phyloP scores from a whole-genome alignment of 208 protist species.

The Angomonas ambiguus region DNA sequence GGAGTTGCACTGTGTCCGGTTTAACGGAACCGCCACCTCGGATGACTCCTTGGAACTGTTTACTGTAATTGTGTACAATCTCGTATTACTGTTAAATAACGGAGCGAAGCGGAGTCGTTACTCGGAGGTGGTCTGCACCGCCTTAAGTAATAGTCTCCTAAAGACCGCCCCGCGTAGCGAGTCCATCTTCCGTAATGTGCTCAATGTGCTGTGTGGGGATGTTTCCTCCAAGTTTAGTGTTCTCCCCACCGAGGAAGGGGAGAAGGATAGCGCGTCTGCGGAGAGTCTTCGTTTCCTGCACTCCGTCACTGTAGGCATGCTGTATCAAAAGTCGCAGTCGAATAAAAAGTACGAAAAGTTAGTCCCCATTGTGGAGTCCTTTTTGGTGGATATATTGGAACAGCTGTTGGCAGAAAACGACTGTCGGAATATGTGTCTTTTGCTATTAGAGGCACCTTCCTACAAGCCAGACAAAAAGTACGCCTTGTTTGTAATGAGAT shows the following conservation, averaged over 20 bases:
- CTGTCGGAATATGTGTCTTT: not conserved
- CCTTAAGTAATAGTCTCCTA: slow-evolving; percentile 37
- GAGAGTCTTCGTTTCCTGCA: slow-evolving; percentile 35
- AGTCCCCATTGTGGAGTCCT: slow-evolving; percentile 5
- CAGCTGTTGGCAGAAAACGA: slow-evolving; percentile 2
- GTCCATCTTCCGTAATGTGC: slow-evolving; percentile 37
- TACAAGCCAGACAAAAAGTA: slow-evolving; percentile 8
- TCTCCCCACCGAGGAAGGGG: slow-evolving; percentile 17
- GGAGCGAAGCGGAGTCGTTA: slow-evolving; percentile 39
- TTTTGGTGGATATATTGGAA: slow-evolving; percentile 13
- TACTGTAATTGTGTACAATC: slow-evolving; percentile 49
- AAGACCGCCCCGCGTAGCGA: slow-evolving; percentile 42
- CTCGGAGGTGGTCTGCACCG: slow-evolving; percentile 14
- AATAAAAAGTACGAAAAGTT: slow-evolving; percentile 8
- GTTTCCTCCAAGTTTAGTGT: slow-evolving; percentile 26
- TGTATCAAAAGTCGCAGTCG: slow-evolving; percentile 18
- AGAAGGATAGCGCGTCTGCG: slow-evolving; percentile 7
- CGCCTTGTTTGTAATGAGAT: not conserved
- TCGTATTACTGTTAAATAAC: slow-evolving; percentile 25
- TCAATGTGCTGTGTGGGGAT: slow-evolving; percentile 32
- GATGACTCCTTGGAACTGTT: slow-evolving; percentile 67
- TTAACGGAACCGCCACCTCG: slow-evolving; percentile 23
- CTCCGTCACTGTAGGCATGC: slow-evolving; percentile 30
- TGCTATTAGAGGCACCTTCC: not conserved
- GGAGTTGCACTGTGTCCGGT: slow-evolving; percentile 81